These are phyloP conservation scores for Glomus cerebriforme DNA, from an alignment of 192 early-diverging fungal species.

Conservation along the genomic window DNA sequence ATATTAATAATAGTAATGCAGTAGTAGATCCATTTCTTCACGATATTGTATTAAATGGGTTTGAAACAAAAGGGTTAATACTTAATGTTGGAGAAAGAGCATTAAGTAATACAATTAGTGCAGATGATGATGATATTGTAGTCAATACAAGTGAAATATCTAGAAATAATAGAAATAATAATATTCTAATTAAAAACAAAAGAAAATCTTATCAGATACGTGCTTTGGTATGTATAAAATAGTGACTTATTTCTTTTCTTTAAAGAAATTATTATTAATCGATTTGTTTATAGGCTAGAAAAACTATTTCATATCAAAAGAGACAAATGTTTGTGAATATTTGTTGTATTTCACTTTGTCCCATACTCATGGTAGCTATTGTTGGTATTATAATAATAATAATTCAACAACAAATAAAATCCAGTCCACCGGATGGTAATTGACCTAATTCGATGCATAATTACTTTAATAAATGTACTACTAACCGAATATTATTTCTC, in stretches of 20 bases:
- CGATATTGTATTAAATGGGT: no score
- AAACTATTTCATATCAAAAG: conserved; percentile 70
- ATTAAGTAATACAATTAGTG: no score
- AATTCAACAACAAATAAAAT: conserved; percentile 55
- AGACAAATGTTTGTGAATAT: conserved; percentile 74
- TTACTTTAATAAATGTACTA: no score
- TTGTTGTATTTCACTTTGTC: conserved; percentile 68
- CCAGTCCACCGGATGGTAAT: conserved; percentile 46
- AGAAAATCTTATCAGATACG: conserved; percentile 21
- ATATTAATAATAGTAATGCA: no score
- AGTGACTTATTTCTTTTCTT: no score
- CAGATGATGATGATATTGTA: no score
- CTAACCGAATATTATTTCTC: background rate
- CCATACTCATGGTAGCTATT: conserved; percentile 70
- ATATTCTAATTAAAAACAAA: background rate
- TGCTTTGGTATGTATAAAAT: conserved; percentile 24
- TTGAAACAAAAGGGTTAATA: no score
- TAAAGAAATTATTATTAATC: background rate
- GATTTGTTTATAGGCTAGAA: conserved; percentile 44
- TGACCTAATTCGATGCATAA: no score
- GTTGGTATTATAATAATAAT: conserved; percentile 55
- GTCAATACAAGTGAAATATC: no score
- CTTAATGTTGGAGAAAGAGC: no score
- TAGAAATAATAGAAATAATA: background rate
- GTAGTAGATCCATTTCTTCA: no score